These are phyloP conservation scores for Kluyveromyces dobzhanskii DNA, from an alignment of 805 yeast species.

Conservation along the genomic window DNA sequence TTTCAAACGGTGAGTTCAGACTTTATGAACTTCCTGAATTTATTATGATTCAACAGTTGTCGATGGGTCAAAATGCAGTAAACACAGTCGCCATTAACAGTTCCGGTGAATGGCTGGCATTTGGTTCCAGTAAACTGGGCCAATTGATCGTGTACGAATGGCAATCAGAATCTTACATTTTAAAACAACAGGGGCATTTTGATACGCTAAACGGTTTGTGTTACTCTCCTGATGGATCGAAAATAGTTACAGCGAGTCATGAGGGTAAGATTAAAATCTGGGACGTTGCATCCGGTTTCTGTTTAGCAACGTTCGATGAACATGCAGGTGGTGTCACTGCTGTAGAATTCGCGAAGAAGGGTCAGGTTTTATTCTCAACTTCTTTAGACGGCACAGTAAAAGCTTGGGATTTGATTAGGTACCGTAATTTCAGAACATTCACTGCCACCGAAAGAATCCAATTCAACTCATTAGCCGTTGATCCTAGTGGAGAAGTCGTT, in stretches of 20 bases:
- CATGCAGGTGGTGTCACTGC: constrained; percentile 86
- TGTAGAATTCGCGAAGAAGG: constrained; percentile 78
- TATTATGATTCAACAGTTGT: constrained; percentile 71
- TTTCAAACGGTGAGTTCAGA: constrained; percentile 82
- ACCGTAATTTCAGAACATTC: constrained; percentile 88
- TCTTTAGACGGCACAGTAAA: constrained; percentile 95
- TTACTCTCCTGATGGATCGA: constrained; percentile 92
- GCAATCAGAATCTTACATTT: constrained; percentile 93
- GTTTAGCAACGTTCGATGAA: constrained; percentile 84
- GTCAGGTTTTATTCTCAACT: constrained; percentile 84
- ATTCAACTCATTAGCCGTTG: constrained; percentile 84
- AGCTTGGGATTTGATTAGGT: constrained; percentile 93
- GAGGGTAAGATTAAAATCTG: constrained; percentile 96
- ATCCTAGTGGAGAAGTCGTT: constrained; percentile 94
- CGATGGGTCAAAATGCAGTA: constrained; percentile 87
- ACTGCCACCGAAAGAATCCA: constrained; percentile 86
- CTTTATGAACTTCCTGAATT: constrained; percentile 81
- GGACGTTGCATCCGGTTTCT: constrained; percentile 91
- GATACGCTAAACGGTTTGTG: constrained; percentile 78
- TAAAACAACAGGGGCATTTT: constrained; percentile 96
- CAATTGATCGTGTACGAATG: constrained; percentile 95
- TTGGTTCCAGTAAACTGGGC: constrained; percentile 87
- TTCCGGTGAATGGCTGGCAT: constrained; percentile 94
- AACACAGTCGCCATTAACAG: constrained; percentile 72
- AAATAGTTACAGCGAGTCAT: constrained; percentile 88